A percentile compares a stretch with the other conserved stretches of the same genome.
Evolutionary conservation across 202 grass and related monocot genomes (phyloP).

Genomic region (Zizania palustris): DNA sequence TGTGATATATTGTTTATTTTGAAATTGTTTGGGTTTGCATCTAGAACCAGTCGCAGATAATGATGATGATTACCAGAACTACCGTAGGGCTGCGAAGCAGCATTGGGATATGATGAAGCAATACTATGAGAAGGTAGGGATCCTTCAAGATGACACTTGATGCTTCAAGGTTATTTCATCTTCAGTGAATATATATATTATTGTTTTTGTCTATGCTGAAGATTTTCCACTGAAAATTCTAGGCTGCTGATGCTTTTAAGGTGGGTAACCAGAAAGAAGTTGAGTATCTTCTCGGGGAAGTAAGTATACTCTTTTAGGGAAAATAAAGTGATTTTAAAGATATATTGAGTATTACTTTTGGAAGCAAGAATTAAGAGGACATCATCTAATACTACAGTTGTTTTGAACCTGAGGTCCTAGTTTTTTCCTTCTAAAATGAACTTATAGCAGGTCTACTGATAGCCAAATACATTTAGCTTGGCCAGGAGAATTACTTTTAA

Average conservation of each 20-base stretch:
- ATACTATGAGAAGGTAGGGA: slow-evolving; percentile 82
- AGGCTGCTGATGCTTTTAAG: slow-evolving; percentile 88
- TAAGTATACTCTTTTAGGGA: slow-evolving; percentile 42
- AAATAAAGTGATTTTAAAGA: background rate
- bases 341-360: slow-evolving; percentile 28
- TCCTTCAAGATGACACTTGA: slow-evolving; percentile 2
- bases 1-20: slow-evolving; percentile 37
- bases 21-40: slow-evolving; percentile 26
- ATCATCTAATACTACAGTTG: background rate
- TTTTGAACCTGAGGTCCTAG: background rate
- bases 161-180: slow-evolving; percentile 29
- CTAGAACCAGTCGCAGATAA: slow-evolving; percentile 46
- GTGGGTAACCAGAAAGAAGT: slow-evolving; percentile 61
- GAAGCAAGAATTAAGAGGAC: slow-evolving; percentile 17
- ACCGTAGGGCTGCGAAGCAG: slow-evolving; percentile 69
- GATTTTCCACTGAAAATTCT: slow-evolving; percentile 34
- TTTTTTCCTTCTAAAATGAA: background rate
- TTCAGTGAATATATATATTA: slow-evolving; percentile 22
- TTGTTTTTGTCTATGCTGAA: slow-evolving; percentile 32
- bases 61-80: slow-evolving; percentile 77
- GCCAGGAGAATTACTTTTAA: background rate
- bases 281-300: slow-evolving; percentile 64
- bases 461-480: slow-evolving; percentile 9
- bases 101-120: slow-evolving; percentile 89
- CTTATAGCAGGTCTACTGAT: background rate